A percentile compares a stretch with the other conserved stretches of the same genome.
phyloP scores from a whole-genome alignment of 352 stramenopile genomes.

The Phytophthora cajani region DNA sequence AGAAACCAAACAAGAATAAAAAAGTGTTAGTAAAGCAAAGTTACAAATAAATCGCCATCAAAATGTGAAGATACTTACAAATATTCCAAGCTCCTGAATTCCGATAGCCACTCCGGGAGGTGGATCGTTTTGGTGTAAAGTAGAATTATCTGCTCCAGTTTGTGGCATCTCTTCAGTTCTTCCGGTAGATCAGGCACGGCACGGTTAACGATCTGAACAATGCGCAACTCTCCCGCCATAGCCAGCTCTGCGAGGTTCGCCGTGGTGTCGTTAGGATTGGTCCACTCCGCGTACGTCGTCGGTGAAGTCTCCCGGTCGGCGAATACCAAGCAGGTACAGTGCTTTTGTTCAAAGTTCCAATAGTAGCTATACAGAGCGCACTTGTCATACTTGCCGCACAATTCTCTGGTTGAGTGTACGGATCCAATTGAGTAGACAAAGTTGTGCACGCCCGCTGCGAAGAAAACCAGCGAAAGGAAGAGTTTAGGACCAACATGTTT shows the following conservation, averaged over 20 bases:
- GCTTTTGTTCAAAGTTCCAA: conserved; percentile 43
- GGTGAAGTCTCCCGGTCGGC: conserved; percentile 39
- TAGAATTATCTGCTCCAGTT: background rate
- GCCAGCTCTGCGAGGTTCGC: conserved; percentile 37
- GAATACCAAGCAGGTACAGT: conserved; percentile 49
- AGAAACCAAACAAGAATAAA: background rate
- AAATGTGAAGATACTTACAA: background rate
- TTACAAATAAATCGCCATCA: background rate
- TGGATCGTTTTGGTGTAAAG: background rate
- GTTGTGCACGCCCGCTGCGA: conserved; percentile 22
- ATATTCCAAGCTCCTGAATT: background rate
- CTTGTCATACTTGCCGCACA: conserved; percentile 41
- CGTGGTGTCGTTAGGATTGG: conserved; percentile 39
- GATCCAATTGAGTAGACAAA: conserved; percentile 43
- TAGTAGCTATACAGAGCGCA: conserved; percentile 49
- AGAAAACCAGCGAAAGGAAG: conserved; percentile 42
- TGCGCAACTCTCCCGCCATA: conserved; percentile 28
- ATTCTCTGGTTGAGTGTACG: conserved; percentile 28
- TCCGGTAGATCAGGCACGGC: background rate
- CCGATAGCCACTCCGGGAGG: background rate
- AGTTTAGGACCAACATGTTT: conserved; percentile 33
- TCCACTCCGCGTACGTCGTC: conserved; percentile 49
- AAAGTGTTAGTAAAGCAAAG: background rate
- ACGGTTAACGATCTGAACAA: background rate
- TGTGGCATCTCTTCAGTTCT: background rate